Evolutionary conservation across 2,329 filamentous ascomycete genomes (phyloP).

Genomic region (Xylaria sp.): DNA sequence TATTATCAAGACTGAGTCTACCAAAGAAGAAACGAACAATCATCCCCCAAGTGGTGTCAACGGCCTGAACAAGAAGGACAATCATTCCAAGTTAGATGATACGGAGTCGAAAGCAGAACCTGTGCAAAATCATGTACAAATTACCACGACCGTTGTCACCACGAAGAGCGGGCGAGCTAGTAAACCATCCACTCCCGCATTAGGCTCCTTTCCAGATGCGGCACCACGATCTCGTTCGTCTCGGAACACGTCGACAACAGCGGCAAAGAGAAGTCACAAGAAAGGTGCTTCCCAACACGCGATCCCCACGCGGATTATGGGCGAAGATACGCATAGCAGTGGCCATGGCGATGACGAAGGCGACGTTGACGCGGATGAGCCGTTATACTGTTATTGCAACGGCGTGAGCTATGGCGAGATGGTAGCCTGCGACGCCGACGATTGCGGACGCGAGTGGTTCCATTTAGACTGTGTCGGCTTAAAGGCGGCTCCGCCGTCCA

Average conservation of each 20-base stretch:
- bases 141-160: slow-evolving; percentile 50
- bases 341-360: slow-evolving; percentile 58
- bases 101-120: slow-evolving; percentile 50
- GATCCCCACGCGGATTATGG: slow-evolving; percentile 44
- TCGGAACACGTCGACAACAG: slow-evolving; percentile 46
- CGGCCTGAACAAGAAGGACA: slow-evolving; percentile 51
- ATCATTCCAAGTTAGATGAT: slow-evolving; percentile 52
- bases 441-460: slow-evolving; percentile 81
- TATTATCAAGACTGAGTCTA: slow-evolving; percentile 45
- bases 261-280: slow-evolving; percentile 63
- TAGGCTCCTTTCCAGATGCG: slow-evolving; percentile 64
- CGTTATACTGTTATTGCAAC: slow-evolving; percentile 80
- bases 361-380: slow-evolving; percentile 71
- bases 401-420: slow-evolving; percentile 82
- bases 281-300: slow-evolving; percentile 54
- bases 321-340: slow-evolving; percentile 52
- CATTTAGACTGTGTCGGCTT: slow-evolving; percentile 82
- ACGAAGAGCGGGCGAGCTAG: slow-evolving; percentile 71
- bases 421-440: slow-evolving; percentile 78
- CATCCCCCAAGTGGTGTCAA: slow-evolving; percentile 36
- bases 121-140: slow-evolving; percentile 43
- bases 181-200: slow-evolving; percentile 68
- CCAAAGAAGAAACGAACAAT: slow-evolving; percentile 42
- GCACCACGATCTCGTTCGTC: slow-evolving; percentile 58
- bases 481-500: slow-evolving; percentile 77